phyloP scores from a whole-genome alignment of 495 filamentous ascomycete species.

The Penicillium mononematosum region DNA sequence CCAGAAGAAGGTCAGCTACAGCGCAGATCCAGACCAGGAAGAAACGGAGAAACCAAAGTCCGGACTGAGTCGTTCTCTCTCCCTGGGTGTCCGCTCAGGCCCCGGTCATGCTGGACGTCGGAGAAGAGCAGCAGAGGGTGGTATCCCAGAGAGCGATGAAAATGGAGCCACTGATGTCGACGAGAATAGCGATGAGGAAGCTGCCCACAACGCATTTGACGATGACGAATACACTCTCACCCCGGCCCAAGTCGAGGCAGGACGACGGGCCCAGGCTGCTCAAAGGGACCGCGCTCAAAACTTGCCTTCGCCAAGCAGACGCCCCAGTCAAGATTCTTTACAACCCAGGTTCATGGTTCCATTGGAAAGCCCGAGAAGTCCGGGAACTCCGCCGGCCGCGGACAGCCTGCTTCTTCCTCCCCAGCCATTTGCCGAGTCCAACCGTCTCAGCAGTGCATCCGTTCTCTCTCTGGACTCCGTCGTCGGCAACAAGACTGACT shows the following conservation, averaged over 20 bases:
- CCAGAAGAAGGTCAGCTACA: constrained; percentile 48
- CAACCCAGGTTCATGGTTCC: constrained; percentile 17
- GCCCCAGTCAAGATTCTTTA: constrained; percentile 34
- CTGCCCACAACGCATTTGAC: constrained; percentile 38
- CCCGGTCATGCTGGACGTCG: constrained; percentile 43
- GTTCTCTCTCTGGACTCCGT: constrained; percentile 56
- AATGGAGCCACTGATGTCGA: constrained; percentile 31
- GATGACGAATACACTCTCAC: constrained; percentile 49
- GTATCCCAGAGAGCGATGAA: constrained; percentile 15
- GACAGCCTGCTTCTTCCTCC: constrained; percentile 38
- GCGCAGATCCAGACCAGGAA: constrained; percentile 36
- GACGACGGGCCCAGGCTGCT: constrained; percentile 32
- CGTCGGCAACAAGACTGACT: constrained; percentile 59
- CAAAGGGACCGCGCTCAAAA: constrained; percentile 15
- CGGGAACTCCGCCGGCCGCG: constrained; percentile 33
- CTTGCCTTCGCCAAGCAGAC: constrained; percentile 16
- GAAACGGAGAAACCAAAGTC: constrained; percentile 39
- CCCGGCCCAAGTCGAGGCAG: constrained; percentile 39
- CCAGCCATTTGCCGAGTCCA: constrained; percentile 29
- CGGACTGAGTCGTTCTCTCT: constrained; percentile 41
- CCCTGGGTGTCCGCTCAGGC: constrained; percentile 46
- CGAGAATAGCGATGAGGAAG: constrained; percentile 45
- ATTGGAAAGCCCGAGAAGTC: constrained; percentile 13
- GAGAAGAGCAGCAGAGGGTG: not conserved
- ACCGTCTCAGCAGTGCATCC: constrained; percentile 45